A percentile compares a stretch with the other conserved stretches of the same genome.
These are phyloP conservation scores for Aspergillus steynii DNA, from an alignment of 495 filamentous ascomycete species.

Conservation along the genomic window DNA sequence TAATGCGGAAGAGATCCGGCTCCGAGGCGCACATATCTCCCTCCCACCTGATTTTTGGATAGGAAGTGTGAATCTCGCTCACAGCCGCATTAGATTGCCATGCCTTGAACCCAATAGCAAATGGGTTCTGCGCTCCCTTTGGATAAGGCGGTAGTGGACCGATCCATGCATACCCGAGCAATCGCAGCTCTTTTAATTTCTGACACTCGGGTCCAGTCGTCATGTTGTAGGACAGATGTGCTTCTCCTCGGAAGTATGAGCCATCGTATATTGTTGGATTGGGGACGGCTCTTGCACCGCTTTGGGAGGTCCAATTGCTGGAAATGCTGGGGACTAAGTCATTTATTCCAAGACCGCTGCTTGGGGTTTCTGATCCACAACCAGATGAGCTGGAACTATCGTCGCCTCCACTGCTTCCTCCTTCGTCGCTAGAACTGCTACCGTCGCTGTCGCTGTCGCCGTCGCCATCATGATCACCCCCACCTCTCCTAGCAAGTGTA, in stretches of 20 bases:
- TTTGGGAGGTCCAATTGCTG: constrained; percentile 7
- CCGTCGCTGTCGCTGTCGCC: not conserved
- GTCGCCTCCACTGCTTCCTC: not conserved
- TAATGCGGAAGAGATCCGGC: constrained; percentile 9
- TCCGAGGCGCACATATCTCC: not conserved
- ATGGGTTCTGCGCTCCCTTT: not conserved
- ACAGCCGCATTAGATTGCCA: constrained; percentile 3
- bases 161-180: constrained; percentile 9
- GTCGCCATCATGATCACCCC: constrained; percentile 7
- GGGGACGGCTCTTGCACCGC: not conserved
- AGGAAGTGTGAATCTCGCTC: constrained; percentile 4
- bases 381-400: not conserved
- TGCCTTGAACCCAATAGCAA: constrained; percentile 8
- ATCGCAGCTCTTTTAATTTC: not conserved
- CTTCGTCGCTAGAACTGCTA: not conserved
- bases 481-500: constrained; percentile 1
- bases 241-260: constrained; percentile 10
- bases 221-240: constrained; percentile 2
- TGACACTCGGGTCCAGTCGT: not conserved
- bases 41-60: constrained; percentile 1
- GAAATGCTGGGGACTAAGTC: constrained; percentile 2
- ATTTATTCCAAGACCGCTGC: not conserved
- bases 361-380: constrained; percentile 2
- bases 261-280: constrained; percentile 10
- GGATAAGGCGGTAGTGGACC: constrained; percentile 8